Base-by-base conservation (phyloP, 2,329 filamentous ascomycete genomes). In the Nannizzia gypsea region DNA sequence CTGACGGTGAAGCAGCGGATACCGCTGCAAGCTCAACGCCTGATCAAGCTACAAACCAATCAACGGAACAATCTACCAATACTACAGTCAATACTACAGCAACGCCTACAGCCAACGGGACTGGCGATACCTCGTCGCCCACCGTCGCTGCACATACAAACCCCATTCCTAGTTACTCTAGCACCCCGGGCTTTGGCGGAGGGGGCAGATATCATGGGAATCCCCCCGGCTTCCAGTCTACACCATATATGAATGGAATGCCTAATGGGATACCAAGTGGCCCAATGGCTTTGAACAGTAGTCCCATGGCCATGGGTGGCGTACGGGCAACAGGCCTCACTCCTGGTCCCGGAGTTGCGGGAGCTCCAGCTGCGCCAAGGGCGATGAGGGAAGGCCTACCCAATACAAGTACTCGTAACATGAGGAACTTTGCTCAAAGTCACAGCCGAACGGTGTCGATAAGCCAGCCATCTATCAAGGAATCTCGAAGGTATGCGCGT, bases 311-410 rank as follows among this genome's bases (percentile, higher is more conserved):
- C 20, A 28, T 58, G 26, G 22, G 9, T 15, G 57, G 60, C 56
- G 13, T 38, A 46, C 73, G 73, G 57, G 38, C 38, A 20, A 2
- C 38, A 8, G 79, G 78, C 3, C 74, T 89, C 80, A 81, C 81
- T 38, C 81, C 84, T 57, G 79, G 78, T 3, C 74, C 89, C 80
- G 81, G 81, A 40, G 81, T 84, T 58, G 77, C 77, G 68, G 82
- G 82, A 75, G 93, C 93, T 28, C 93, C 93, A 28, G 95, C 88
- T 59, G 93, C 91, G 8, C 93, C 93, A 55, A 91, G 93, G 74
- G 93, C 93, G 17, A 95, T 97, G 89, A 83, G 92, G 64, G 87
- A 93, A 73, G 90, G 90, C 31, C 78, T 90, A 9, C 88, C 89
- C 57, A 95, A 95, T 72, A 91, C 86, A 60, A 89, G 88, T 65